A percentile compares a stretch with the other conserved stretches of the same genome.
These are phyloP conservation scores for Cladosporium phlei DNA, from an alignment of 2,329 filamentous ascomycete species.

Conservation along the genomic window DNA sequence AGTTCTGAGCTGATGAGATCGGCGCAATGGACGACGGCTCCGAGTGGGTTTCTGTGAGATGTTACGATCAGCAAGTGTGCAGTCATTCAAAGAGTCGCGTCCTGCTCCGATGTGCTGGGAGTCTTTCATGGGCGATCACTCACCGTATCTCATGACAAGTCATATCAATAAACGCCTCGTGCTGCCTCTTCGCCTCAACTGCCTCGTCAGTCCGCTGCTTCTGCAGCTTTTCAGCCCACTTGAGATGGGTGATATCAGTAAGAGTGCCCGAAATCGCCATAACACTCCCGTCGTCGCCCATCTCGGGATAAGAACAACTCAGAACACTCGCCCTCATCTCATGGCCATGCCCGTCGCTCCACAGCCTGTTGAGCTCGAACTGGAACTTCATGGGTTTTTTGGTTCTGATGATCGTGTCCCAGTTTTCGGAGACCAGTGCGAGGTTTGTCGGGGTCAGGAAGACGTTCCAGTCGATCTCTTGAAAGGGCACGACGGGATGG, in stretches of 20 bases:
- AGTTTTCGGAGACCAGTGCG: conserved; percentile 5
- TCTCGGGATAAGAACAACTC: conserved; percentile 19
- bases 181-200: conserved; percentile 41
- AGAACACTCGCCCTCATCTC: conserved; percentile 18
- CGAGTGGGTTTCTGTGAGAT: conserved; percentile 29
- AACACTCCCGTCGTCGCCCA: conserved; percentile 29
- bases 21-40: conserved; percentile 38
- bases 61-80: not conserved
- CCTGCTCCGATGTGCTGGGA: too few relatives aligned
- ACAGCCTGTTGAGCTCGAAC: conserved; percentile 32
- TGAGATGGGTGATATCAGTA: conserved; percentile 43
- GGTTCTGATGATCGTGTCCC: conserved; percentile 11
- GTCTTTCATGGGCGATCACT: not conserved
- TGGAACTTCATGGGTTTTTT: conserved; percentile 39
- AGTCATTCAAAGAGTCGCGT: conserved; percentile 13
- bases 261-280: conserved; percentile 40
- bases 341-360: conserved; percentile 20
- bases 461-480: conserved; percentile 41
- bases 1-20: conserved; percentile 37
- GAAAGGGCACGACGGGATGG: conserved; percentile 34
- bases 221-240: conserved; percentile 40
- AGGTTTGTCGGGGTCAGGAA: conserved; percentile 11
- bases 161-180: conserved; percentile 43
- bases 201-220: conserved; percentile 37
- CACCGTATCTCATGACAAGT: conserved; percentile 33